Evolutionary conservation across 1,284 basidiomycete species (phyloP).

Genomic region (Peniophora sp.): DNA sequence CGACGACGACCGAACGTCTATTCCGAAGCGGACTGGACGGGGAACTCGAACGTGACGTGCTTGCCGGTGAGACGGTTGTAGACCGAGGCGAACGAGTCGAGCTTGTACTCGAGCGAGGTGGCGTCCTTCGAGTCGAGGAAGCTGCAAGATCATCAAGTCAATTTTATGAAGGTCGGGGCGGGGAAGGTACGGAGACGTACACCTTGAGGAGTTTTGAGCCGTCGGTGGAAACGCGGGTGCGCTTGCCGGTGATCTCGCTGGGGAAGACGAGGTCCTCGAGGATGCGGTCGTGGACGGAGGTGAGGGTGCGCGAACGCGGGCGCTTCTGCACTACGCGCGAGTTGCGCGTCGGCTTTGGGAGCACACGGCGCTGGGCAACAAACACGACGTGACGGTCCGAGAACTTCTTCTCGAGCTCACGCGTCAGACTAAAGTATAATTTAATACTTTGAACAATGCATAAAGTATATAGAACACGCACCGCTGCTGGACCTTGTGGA

Average conservation of each 20-base stretch:
- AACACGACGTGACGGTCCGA: conserved; percentile 98
- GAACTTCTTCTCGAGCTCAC: conserved; percentile 99
- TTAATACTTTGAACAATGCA: background rate
- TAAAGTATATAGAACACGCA: conserved; percentile 36
- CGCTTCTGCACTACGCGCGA: conserved; percentile 94
- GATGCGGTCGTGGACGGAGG: conserved; percentile 95
- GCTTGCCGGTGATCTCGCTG: conserved; percentile 98
- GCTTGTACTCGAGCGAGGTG: conserved; percentile 99
- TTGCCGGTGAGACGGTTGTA: conserved; percentile 94
- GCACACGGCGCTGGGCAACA: conserved; percentile 96
- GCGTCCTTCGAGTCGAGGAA: conserved; percentile 98
- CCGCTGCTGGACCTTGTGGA: conserved; percentile 98
- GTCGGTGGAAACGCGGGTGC: conserved; percentile 86
- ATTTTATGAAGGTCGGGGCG: background rate
- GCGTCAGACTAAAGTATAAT: conserved; percentile 68
- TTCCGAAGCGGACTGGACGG: conserved; percentile 53
- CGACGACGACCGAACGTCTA: conserved; percentile 13
- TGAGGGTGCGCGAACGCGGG: conserved; percentile 95
- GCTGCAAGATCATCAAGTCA: conserved; percentile 34
- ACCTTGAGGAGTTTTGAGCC: conserved; percentile 93
- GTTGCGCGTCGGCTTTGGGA: conserved; percentile 94
- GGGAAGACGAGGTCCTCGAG: conserved; percentile 99
- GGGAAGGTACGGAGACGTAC: conserved; percentile 44
- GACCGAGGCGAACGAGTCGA: conserved; percentile 92
- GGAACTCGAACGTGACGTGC: conserved; percentile 89